Conservation (phyloP, 208 protist species). For the Trypanosoma brucei region DNA sequence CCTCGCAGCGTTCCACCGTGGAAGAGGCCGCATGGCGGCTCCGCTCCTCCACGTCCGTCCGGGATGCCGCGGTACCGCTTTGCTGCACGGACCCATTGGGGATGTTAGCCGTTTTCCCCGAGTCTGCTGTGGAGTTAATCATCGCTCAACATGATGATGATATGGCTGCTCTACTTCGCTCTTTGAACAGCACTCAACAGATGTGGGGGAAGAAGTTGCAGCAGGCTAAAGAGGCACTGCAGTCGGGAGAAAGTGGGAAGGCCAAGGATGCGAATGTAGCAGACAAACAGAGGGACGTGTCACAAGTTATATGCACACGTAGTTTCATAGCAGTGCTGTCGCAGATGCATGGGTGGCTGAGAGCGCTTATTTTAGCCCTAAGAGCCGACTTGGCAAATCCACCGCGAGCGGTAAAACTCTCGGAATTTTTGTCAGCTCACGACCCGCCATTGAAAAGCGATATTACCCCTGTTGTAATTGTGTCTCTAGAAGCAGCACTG, state of each 20-base stretch:
- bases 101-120: conserved; percentile 41
- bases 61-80: conserved; percentile 9
- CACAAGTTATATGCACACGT: conserved; percentile 21
- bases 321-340: conserved; percentile 38
- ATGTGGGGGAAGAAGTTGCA: conserved; percentile 41
- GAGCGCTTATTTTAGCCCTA: conserved; percentile 48
- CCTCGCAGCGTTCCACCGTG: conserved; percentile 34
- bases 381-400: conserved; percentile 27
- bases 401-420: conserved; percentile 28
- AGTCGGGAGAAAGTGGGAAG: neutral
- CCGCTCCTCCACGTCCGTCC: conserved; percentile 9
- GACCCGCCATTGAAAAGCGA: too few relatives aligned
- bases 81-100: conserved; percentile 44
- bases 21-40: conserved; percentile 39
- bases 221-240: conserved; percentile 19
- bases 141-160: conserved; percentile 59
- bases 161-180: conserved; percentile 35
- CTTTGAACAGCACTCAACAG: conserved; percentile 39
- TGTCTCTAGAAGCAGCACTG: conserved; percentile 14
- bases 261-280: neutral
- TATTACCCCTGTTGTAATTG: neutral
- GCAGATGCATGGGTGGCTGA: conserved; percentile 52
- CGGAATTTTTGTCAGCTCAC: conserved; percentile 4
- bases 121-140: conserved; percentile 35
- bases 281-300: neutral